Conservation (phyloP, 352 stramenopile species). For the Phytophthora tentaculata region DNA sequence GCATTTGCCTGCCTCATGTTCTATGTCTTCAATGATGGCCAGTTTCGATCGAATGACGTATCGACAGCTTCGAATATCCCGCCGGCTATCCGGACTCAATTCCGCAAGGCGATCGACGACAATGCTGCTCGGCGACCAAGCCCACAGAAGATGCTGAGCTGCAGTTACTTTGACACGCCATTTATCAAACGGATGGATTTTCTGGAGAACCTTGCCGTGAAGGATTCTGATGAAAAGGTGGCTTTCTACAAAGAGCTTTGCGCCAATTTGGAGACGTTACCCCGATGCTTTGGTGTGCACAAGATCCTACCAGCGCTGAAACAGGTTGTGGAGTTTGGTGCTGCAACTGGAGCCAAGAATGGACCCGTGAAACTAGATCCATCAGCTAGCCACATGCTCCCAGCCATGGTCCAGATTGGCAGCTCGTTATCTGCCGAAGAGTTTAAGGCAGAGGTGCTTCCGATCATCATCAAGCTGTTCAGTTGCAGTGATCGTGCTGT, state of each 20-base stretch:
- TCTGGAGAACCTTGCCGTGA: conserved; percentile 93
- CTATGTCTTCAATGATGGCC: conserved; percentile 80
- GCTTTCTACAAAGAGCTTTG: conserved; percentile 94
- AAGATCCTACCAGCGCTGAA: conserved; percentile 89
- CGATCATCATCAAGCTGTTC: conserved; percentile 91
- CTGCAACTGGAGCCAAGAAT: conserved; percentile 57
- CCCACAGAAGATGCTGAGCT: conserved; percentile 89
- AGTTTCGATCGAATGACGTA: conserved; percentile 64
- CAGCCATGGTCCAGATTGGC: conserved; percentile 88
- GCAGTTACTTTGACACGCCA: conserved; percentile 91
- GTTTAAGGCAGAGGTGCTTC: conserved; percentile 89
- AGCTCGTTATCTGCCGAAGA: conserved; percentile 76
- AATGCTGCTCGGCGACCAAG: conserved; percentile 68
- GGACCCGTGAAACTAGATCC: conserved; percentile 79
- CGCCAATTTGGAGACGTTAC: conserved; percentile 69
- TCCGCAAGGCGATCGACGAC: conserved; percentile 85
- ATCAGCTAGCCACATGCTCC: conserved; percentile 88
- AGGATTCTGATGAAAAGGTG: conserved; percentile 94
- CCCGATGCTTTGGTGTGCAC: conserved; percentile 77
- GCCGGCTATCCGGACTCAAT: conserved; percentile 66
- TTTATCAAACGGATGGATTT: conserved; percentile 95
- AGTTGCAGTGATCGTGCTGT: conserved; percentile 92
- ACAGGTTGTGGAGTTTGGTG: conserved; percentile 83
- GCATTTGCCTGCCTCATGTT: conserved; percentile 81
- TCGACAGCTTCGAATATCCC: conserved; percentile 70